Percentiles rank a stretch among this genome's conserved stretches.
Evolutionary conservation across 2,329 filamentous ascomycete genomes (phyloP).

Genomic region (Verticillium klebahnii): DNA sequence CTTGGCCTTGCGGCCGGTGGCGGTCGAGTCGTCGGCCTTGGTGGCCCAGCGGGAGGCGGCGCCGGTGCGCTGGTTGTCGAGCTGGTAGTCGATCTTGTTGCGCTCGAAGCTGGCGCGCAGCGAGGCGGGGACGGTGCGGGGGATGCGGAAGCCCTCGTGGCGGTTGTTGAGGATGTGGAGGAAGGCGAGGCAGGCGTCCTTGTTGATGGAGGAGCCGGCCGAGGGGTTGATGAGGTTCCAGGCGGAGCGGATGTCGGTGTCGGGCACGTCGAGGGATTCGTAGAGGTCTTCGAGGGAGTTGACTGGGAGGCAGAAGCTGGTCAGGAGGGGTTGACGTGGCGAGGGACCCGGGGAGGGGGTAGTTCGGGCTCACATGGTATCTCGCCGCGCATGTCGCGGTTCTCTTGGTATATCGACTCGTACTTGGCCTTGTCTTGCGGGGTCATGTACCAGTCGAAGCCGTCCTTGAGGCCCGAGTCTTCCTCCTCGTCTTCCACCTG

Average conservation of each 20-base stretch:
- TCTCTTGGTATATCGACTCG: slow-evolving; percentile 94
- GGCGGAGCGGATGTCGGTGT: slow-evolving; percentile 79
- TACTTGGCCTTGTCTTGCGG: slow-evolving; percentile 89
- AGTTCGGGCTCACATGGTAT: slow-evolving; percentile 58
- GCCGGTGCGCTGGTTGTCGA: slow-evolving; percentile 67
- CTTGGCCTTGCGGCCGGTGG: slow-evolving; percentile 88
- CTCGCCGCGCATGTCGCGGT: slow-evolving; percentile 81
- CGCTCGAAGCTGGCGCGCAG: slow-evolving; percentile 88
- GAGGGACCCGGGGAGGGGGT: background rate
- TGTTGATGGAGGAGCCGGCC: slow-evolving; percentile 76
- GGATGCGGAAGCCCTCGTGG: slow-evolving; percentile 92
- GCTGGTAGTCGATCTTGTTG: slow-evolving; percentile 93
- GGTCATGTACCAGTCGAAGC: slow-evolving; percentile 99
- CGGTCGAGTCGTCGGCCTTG: slow-evolving; percentile 72
- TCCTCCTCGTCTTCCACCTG: slow-evolving; percentile 79
- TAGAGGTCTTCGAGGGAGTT: slow-evolving; percentile 78
- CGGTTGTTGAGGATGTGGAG: slow-evolving; percentile 95
- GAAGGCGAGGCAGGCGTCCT: slow-evolving; percentile 91
- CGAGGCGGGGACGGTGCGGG: slow-evolving; percentile 85
- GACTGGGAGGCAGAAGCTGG: slow-evolving; percentile 45
- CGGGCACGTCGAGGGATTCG: slow-evolving; percentile 68
- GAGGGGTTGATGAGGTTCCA: slow-evolving; percentile 98
- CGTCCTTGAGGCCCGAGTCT: slow-evolving; percentile 80
- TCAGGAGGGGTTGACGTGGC: background rate
- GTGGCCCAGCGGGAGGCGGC: slow-evolving; percentile 72